phyloP scores from a whole-genome alignment of 768 basidiomycete genomes.

The Favolaschia claudopus region DNA sequence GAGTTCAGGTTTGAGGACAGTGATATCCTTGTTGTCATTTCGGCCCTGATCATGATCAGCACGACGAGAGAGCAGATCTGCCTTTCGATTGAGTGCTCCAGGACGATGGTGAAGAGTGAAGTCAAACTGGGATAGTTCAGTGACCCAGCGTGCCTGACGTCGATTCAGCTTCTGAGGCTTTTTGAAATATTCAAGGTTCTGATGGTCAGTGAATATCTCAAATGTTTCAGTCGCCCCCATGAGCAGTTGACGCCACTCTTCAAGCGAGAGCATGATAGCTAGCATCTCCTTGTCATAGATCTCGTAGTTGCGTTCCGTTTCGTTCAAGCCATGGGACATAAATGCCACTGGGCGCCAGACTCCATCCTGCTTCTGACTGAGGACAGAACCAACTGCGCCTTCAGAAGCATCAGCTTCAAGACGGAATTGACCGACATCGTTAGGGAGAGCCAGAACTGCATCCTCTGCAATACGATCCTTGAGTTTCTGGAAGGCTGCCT shows the following conservation, averaged over 20 bases:
- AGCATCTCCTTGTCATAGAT: too few relatives aligned
- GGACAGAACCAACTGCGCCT: background rate
- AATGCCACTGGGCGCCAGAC: too few relatives aligned
- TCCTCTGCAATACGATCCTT: background rate
- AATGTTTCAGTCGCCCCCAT: background rate
- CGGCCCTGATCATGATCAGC: slow-evolving; percentile 21
- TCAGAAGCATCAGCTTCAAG: background rate
- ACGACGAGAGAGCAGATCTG: slow-evolving; percentile 8
- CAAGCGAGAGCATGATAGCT: background rate
- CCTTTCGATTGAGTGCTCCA: slow-evolving; percentile 1
- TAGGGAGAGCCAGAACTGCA: background rate
- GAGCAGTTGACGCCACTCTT: background rate
- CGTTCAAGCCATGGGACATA: too few relatives aligned
- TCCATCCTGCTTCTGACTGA: background rate
- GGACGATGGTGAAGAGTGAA: too few relatives aligned
- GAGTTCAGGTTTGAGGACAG: background rate
- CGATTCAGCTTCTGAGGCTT: too few relatives aligned
- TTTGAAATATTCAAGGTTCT: too few relatives aligned
- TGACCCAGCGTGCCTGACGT: too few relatives aligned
- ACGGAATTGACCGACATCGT: background rate
- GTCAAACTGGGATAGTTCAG: too few relatives aligned
- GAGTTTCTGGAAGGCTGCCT: background rate
- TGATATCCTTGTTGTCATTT: slow-evolving; percentile 15
- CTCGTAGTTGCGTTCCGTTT: too few relatives aligned
- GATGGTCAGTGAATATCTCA: too few relatives aligned